Conservation (phyloP, 495 filamentous ascomycete species). For the Penicillium longicatenatum region DNA sequence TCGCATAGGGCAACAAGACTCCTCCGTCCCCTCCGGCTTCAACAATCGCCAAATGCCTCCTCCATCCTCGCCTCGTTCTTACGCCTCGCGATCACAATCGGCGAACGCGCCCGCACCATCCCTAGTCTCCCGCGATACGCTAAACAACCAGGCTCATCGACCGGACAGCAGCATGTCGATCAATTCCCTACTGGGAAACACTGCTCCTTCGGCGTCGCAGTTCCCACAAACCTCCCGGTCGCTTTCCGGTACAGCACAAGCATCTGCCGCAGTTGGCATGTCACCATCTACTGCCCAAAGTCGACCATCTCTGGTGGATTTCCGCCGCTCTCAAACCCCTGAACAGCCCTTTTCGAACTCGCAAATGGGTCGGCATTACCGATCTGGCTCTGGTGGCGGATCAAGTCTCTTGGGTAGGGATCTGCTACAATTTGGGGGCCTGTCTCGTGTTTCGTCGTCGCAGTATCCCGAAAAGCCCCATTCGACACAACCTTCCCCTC, state of each 20-base stretch:
- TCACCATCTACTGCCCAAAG: constrained; percentile 49
- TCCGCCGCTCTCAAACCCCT: constrained; percentile 73
- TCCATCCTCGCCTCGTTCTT: constrained; percentile 59
- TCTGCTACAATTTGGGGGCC: constrained; percentile 37
- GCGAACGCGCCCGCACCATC: constrained; percentile 44
- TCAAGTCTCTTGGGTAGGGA: constrained; percentile 33
- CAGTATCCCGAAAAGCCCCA: constrained; percentile 45
- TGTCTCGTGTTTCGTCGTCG: constrained; percentile 33
- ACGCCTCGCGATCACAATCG: constrained; percentile 45
- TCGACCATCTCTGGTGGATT: constrained; percentile 54
- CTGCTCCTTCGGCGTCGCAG: constrained; percentile 51
- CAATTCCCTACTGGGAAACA: too few species aligned
- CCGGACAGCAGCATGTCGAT: constrained; percentile 91
- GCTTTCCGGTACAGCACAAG: constrained; percentile 33
- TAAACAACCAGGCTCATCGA: constrained; percentile 49
- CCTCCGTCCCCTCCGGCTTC: constrained; percentile 50
- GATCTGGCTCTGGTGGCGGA: constrained; percentile 47
- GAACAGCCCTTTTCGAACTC: constrained; percentile 54
- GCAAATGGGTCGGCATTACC: constrained; percentile 38
- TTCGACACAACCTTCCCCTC: constrained; percentile 45
- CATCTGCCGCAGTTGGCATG: constrained; percentile 42
- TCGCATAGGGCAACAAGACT: constrained; percentile 35
- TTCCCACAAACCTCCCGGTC: constrained; percentile 59
- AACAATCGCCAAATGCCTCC: constrained; percentile 59
- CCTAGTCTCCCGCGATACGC: constrained; percentile 55